These are phyloP conservation scores for Tardiomyces blankii DNA, from an alignment of 1,139 yeast species.

Conservation along the genomic window DNA sequence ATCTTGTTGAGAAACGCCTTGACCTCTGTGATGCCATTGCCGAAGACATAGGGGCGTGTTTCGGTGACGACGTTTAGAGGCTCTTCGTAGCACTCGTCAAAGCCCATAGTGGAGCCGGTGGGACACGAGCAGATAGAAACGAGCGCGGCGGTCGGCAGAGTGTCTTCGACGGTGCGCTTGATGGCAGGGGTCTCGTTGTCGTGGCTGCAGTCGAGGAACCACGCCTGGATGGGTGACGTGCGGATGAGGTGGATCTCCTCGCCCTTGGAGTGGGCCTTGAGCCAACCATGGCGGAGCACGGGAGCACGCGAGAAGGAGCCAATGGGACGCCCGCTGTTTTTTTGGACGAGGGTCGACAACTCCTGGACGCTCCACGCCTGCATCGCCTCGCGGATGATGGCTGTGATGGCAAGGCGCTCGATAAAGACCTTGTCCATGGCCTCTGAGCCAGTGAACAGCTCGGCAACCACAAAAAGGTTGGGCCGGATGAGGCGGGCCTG, in stretches of 20 bases:
- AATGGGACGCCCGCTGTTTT: conserved; percentile 91
- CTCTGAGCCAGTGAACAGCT: conserved; percentile 86
- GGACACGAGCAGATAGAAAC: conserved; percentile 92
- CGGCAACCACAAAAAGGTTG: conserved; percentile 86
- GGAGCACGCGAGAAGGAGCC: conserved; percentile 49
- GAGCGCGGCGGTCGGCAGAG: conserved; percentile 87
- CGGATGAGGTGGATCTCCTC: conserved; percentile 36
- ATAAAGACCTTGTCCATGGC: conserved; percentile 83
- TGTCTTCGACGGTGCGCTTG: conserved; percentile 87
- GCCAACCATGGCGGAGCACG: background rate
- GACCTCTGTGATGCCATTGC: conserved; percentile 62
- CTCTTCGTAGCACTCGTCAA: conserved; percentile 82
- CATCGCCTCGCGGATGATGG: conserved; percentile 93
- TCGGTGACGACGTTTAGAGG: conserved; percentile 78
- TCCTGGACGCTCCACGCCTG: conserved; percentile 89
- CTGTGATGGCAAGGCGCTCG: conserved; percentile 78
- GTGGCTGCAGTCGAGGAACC: conserved; percentile 96
- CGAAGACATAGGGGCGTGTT: conserved; percentile 48
- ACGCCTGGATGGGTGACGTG: conserved; percentile 73
- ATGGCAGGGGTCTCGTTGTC: conserved; percentile 87
- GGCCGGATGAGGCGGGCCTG: conserved; percentile 81
- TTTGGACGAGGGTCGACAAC: conserved; percentile 74
- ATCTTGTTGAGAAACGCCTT: conserved; percentile 49
- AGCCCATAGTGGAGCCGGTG: conserved; percentile 89
- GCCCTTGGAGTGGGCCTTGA: conserved; percentile 1